Evolutionary conservation across 495 filamentous ascomycete genomes (phyloP).

Genomic region (Penicillium herquei): DNA sequence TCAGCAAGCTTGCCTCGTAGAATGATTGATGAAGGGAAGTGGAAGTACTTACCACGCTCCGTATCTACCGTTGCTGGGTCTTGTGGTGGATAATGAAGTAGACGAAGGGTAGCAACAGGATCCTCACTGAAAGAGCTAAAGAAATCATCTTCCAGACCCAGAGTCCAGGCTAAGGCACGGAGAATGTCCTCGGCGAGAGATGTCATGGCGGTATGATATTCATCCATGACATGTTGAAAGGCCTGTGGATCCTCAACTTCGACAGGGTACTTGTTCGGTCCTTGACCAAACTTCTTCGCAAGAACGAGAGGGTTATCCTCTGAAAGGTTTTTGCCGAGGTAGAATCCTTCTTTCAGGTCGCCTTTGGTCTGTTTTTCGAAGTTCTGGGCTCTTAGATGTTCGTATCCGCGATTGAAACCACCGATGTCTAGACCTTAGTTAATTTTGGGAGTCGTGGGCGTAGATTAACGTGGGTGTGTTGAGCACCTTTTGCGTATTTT

Average conservation of each 20-base stretch:
- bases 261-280: slow-evolving; percentile 46
- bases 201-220: slow-evolving; percentile 25
- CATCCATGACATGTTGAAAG: slow-evolving; percentile 31
- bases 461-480: no score
- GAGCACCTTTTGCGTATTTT: slow-evolving; percentile 20
- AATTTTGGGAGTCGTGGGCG: no score
- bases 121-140: slow-evolving; percentile 39
- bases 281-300: slow-evolving; percentile 33
- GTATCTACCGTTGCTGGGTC: slow-evolving; percentile 22
- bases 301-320: slow-evolving; percentile 28
- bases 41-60: slow-evolving; percentile 13
- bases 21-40: background rate
- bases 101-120: slow-evolving; percentile 33
- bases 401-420: slow-evolving; percentile 40
- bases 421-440: slow-evolving; percentile 12
- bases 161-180: slow-evolving; percentile 36
- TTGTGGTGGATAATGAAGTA: slow-evolving; percentile 51
- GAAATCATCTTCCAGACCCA: slow-evolving; percentile 34
- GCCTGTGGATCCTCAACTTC: slow-evolving; percentile 28
- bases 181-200: slow-evolving; percentile 26
- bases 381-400: slow-evolving; percentile 39
- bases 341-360: slow-evolving; percentile 49
- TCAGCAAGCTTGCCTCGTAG: background rate
- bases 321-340: slow-evolving; percentile 37
- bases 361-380: slow-evolving; percentile 37